phyloP scores from a whole-genome alignment of 2,329 filamentous ascomycete genomes.

The Verticillium dahliae region DNA sequence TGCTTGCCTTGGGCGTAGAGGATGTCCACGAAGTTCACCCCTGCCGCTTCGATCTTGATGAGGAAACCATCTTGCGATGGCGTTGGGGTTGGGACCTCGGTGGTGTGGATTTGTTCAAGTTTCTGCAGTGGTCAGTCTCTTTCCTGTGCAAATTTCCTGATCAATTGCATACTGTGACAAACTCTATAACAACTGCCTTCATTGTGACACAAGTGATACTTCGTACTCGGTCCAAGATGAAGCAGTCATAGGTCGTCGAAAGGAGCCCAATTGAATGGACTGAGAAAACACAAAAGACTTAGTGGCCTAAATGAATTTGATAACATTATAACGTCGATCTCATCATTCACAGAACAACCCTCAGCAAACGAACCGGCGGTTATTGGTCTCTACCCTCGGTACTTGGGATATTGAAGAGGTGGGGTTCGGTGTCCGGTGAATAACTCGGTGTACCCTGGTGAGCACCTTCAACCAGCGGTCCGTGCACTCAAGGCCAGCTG shows the following conservation, averaged over 20 bases:
- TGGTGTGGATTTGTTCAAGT: conserved; percentile 17
- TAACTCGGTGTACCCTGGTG: not conserved
- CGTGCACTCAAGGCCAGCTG: not conserved
- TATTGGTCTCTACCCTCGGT: not conserved
- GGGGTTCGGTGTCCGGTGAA: not conserved
- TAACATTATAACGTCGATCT: not conserved
- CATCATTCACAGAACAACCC: not conserved
- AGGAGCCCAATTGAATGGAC: no score
- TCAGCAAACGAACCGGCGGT: not conserved
- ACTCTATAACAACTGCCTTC: conserved; percentile 21
- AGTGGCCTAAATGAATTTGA: no score
- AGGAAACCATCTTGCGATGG: conserved; percentile 14
- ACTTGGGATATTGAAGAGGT: not conserved
- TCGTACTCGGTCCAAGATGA: no score
- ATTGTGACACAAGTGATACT: conserved; percentile 8
- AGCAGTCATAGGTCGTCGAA: no score
- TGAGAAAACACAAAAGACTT: no score
- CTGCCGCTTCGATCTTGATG: conserved; percentile 42
- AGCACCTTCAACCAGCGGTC: not conserved
- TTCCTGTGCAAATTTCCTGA: not conserved
- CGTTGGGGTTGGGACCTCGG: conserved; percentile 14
- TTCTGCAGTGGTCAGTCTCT: conserved; percentile 3
- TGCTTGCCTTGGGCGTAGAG: conserved; percentile 53
- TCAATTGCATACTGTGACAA: conserved; percentile 12
- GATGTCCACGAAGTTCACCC: conserved; percentile 54